phyloP scores from a whole-genome alignment of 2,329 filamentous ascomycete species.

The Macroventuria anomochaeta region DNA sequence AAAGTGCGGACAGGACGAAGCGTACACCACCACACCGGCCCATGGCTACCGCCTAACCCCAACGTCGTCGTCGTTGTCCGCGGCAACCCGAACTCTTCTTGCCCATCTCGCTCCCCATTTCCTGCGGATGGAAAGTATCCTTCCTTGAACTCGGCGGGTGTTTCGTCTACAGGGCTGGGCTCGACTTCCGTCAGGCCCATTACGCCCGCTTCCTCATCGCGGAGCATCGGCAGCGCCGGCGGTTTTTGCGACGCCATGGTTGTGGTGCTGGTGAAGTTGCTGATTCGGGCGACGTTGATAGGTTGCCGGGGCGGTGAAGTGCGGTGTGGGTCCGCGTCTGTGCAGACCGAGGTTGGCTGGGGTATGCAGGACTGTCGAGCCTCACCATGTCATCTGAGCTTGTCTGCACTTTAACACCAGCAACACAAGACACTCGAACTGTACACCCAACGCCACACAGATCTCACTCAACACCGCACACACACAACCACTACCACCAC shows the following conservation, averaged over 20 bases:
- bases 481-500: slow-evolving; percentile 38
- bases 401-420: too few species aligned
- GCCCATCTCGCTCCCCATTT: slow-evolving; percentile 11
- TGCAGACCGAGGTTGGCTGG: slow-evolving; percentile 2
- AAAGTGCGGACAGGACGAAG: slow-evolving; percentile 14
- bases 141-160: slow-evolving; percentile 56
- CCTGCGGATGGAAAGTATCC: slow-evolving; percentile 52
- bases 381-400: not conserved
- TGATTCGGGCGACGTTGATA: slow-evolving; percentile 45
- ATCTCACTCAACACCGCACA: not conserved
- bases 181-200: slow-evolving; percentile 78
- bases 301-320: slow-evolving; percentile 16
- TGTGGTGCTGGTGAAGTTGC: slow-evolving; percentile 20
- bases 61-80: slow-evolving; percentile 39
- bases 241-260: slow-evolving; percentile 13
- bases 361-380: slow-evolving; percentile 1
- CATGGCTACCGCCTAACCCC: slow-evolving; percentile 66
- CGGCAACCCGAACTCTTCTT: slow-evolving; percentile 9
- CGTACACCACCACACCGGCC: slow-evolving; percentile 78
- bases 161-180: slow-evolving; percentile 77
- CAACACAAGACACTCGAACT: too few species aligned
- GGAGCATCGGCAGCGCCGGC: slow-evolving; percentile 6
- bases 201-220: slow-evolving; percentile 56
- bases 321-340: slow-evolving; percentile 8
- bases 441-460: too few species aligned